Base-by-base conservation (phyloP, 148 eudicot species). In the Simmondsia chinensis region DNA sequence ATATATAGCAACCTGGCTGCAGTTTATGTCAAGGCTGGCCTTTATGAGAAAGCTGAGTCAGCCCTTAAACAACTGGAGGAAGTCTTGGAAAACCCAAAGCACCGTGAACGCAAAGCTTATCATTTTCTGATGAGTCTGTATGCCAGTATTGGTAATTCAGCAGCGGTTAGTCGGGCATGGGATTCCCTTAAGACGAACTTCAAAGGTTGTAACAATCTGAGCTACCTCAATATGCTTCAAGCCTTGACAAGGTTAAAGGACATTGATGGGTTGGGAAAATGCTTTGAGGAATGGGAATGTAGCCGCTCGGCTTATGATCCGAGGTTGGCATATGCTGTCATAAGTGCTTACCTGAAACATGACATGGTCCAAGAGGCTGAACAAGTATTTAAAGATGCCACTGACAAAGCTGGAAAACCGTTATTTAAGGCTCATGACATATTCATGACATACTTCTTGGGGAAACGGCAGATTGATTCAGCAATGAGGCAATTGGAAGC, bases 281-380 rank as follows among this genome's bases (percentile, higher is more conserved):
- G 47, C 36, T 77, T 61, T 2, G 54, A 63, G 41, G 87, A 83
- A 44, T 88, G 97, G 96, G 70, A 64, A 17, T 68, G 62, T 0
- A 46, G 47, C 11, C 60, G 48, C 62, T 33, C 51, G 18, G 40
- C n/a, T 13, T 83, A 60, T 47, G 97, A 88, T 60, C 12, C 31
- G 6, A 77, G 91, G 77, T 6, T 88, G 30, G 64, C 83, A 14
- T 43, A 20, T 57, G 46, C 31, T 28, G 76, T 60, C 17, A 53
- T 88, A 42, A 50, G 44, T 22, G 65, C 69, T 51, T 83, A 73
- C 52, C 44, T 83, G 48, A 73, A 34, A 33, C 69, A 53, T 14
- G 64, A 46, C 33, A 73, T 63, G 91, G 8, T 62, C 4, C 57
- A 61, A 29, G 87, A 80, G 55, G 94, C 94, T 50, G 72, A 78